Evolutionary conservation across 1,284 basidiomycete genomes (phyloP).

Genomic region (Abortiporus biennis): DNA sequence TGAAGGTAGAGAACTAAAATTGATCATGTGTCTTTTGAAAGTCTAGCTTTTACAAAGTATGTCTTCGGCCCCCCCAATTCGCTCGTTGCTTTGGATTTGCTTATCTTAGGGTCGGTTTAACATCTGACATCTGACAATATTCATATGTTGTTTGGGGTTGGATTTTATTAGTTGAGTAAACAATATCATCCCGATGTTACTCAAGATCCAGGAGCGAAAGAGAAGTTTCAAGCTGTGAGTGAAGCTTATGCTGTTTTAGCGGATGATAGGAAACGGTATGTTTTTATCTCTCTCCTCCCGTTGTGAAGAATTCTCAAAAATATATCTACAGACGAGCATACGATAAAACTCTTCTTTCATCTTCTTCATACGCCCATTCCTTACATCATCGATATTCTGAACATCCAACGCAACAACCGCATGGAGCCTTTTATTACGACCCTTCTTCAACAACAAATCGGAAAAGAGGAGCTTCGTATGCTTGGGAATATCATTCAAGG

Average conservation of each 20-base stretch:
- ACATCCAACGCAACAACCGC: slow-evolving; percentile 3
- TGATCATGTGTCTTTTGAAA: slow-evolving; percentile 11
- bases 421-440: slow-evolving; percentile 5
- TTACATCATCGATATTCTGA: too few species aligned
- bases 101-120: not conserved
- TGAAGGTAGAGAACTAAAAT: too few species aligned
- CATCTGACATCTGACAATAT: slow-evolving; percentile 5
- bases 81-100: slow-evolving; percentile 4
- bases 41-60: slow-evolving; percentile 46
- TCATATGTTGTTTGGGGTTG: slow-evolving; percentile 6
- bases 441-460: slow-evolving; percentile 8
- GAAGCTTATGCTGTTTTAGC: slow-evolving; percentile 42
- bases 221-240: slow-evolving; percentile 40
- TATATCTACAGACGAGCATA: slow-evolving; percentile 26
- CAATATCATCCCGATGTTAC: slow-evolving; percentile 42
- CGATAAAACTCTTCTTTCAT: slow-evolving; percentile 23
- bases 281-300: slow-evolving; percentile 1
- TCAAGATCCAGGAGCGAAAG: slow-evolving; percentile 31
- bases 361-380: too few species aligned
- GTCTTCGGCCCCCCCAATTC: not conserved
- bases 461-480: slow-evolving; percentile 27
- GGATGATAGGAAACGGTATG: slow-evolving; percentile 41
- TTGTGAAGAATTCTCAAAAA: not conserved
- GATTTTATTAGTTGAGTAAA: slow-evolving; percentile 51
- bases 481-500: slow-evolving; percentile 35